phyloP scores from a whole-genome alignment of 2,329 filamentous ascomycete genomes.

The Paecilomyces sp. region DNA sequence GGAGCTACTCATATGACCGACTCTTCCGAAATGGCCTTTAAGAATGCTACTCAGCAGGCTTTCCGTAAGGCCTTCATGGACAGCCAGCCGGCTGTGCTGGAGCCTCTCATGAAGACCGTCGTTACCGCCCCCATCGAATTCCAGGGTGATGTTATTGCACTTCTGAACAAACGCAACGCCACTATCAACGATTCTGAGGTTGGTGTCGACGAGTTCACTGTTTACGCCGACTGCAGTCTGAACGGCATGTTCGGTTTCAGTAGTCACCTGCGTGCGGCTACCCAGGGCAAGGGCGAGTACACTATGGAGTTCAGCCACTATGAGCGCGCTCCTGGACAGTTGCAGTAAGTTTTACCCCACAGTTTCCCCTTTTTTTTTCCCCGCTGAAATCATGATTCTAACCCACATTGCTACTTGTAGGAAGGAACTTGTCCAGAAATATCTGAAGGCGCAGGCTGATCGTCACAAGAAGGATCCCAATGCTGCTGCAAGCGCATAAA shows the following conservation, averaged over 20 bases:
- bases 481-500: neutral
- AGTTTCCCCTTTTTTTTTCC: neutral
- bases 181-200: slow-evolving; percentile 95
- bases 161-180: slow-evolving; percentile 94
- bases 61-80: slow-evolving; percentile 89
- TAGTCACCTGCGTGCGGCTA: slow-evolving; percentile 81
- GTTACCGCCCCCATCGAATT: slow-evolving; percentile 96
- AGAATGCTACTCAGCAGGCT: slow-evolving; percentile 86
- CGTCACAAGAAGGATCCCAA: slow-evolving; percentile 52
- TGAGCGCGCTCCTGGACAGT: slow-evolving; percentile 71
- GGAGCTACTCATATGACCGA: slow-evolving; percentile 97
- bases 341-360: slow-evolving; percentile 62
- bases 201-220: slow-evolving; percentile 85
- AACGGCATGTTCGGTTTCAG: slow-evolving; percentile 99
- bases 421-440: slow-evolving; percentile 61
- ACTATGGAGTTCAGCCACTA: slow-evolving; percentile 99
- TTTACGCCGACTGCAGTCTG: slow-evolving; percentile 84
- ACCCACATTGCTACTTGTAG: slow-evolving; percentile 20
- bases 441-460: slow-evolving; percentile 60
- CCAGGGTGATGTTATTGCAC: slow-evolving; percentile 88
- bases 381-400: neutral
- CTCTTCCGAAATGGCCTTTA: slow-evolving; percentile 95
- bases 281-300: slow-evolving; percentile 97
- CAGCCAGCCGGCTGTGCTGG: slow-evolving; percentile 75
- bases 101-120: slow-evolving; percentile 97